Evolutionary conservation across 1,139 yeast genomes (phyloP).

Genomic region (Hyphopichia wangnamkhiaoensis): DNA sequence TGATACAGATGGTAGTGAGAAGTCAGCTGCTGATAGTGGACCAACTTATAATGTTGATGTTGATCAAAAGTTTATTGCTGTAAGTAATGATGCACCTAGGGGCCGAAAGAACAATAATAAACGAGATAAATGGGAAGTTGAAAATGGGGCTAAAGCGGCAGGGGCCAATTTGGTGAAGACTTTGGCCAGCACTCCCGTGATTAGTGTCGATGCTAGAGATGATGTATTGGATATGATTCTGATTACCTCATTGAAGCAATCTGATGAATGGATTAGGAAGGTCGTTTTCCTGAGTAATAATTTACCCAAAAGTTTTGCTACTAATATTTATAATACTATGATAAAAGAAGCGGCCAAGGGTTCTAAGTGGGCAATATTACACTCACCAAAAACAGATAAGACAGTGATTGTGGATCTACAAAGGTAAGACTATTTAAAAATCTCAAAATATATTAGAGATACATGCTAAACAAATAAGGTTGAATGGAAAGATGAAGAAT

Average conservation of each 20-base stretch:
- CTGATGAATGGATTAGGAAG: slow-evolving; percentile 87
- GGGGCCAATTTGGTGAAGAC: slow-evolving; percentile 55
- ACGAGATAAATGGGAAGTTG: slow-evolving; percentile 78
- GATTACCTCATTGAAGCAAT: slow-evolving; percentile 70
- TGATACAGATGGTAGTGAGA: slow-evolving; percentile 7
- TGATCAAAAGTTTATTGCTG: slow-evolving; percentile 60
- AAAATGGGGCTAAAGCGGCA: slow-evolving; percentile 68
- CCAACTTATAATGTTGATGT: slow-evolving; percentile 41
- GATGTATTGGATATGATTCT: slow-evolving; percentile 83
- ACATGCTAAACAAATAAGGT: neutral
- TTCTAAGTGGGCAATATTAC: slow-evolving; percentile 69
- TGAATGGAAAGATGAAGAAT: neutral
- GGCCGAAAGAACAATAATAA: slow-evolving; percentile 66
- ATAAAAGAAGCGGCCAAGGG: slow-evolving; percentile 74
- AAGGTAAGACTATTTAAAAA: slow-evolving; percentile 29
- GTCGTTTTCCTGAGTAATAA: slow-evolving; percentile 65
- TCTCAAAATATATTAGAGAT: neutral
- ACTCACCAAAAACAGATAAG: slow-evolving; percentile 72
- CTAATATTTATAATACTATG: slow-evolving; percentile 68
- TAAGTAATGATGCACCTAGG: slow-evolving; percentile 71
- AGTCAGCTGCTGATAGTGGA: slow-evolving; percentile 10
- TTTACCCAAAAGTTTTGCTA: slow-evolving; percentile 73
- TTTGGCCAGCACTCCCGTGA: slow-evolving; percentile 65
- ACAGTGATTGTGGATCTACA: slow-evolving; percentile 68
- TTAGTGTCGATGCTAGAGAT: slow-evolving; percentile 76